Conservation (phyloP, 371 early-diverging fungal species). For the Coemansia sp. region DNA sequence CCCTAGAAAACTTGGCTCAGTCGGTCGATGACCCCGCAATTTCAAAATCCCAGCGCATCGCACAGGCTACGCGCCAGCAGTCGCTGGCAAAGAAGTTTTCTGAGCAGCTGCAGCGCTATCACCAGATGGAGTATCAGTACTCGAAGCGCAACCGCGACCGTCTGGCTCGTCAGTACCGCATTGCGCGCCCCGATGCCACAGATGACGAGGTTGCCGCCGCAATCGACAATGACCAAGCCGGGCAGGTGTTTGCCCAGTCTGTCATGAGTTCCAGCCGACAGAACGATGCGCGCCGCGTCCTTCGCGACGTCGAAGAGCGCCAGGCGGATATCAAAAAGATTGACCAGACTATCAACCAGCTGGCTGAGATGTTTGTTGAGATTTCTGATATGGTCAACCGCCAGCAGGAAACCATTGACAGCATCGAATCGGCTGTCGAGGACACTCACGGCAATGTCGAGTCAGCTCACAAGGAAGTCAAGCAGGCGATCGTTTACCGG, state of each 20-base stretch:
- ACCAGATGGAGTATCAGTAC: slow-evolving; percentile 49
- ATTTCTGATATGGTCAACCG: slow-evolving; percentile 59
- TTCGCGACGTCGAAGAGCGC: slow-evolving; percentile 62
- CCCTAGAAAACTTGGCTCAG: slow-evolving; percentile 35
- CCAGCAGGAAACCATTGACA: slow-evolving; percentile 54
- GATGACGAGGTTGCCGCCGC: slow-evolving; percentile 58
- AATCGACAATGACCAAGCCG: slow-evolving; percentile 55
- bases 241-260: slow-evolving; percentile 59
- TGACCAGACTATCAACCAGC: slow-evolving; percentile 58
- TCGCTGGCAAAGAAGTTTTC: slow-evolving; percentile 40
- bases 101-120: slow-evolving; percentile 50
- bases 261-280: slow-evolving; percentile 53
- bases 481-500: slow-evolving; percentile 50
- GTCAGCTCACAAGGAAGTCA: slow-evolving; percentile 46
- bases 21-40: slow-evolving; percentile 35
- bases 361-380: slow-evolving; percentile 63
- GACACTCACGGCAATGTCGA: slow-evolving; percentile 49
- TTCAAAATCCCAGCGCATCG: slow-evolving; percentile 41
- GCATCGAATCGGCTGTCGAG: slow-evolving; percentile 49
- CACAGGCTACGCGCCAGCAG: slow-evolving; percentile 48
- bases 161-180: slow-evolving; percentile 49
- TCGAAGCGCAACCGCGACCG: slow-evolving; percentile 50
- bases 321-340: slow-evolving; percentile 62
- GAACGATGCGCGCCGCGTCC: slow-evolving; percentile 54
- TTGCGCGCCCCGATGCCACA: slow-evolving; percentile 61